Conservation (phyloP, 2,329 filamentous ascomycete species). For the Sporothrix globosa region DNA sequence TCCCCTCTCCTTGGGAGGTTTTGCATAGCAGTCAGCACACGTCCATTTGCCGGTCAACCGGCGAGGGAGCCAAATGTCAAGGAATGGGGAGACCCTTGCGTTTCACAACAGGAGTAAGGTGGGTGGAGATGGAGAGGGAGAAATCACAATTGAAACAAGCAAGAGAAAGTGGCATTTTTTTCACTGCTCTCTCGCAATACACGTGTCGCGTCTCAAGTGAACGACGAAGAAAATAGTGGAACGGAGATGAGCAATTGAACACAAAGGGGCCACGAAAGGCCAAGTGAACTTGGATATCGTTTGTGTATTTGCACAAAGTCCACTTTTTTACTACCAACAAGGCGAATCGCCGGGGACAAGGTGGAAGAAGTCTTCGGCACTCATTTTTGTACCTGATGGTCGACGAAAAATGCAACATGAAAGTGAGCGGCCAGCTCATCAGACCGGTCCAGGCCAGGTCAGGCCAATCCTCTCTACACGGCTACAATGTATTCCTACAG, state of each 20-base stretch:
- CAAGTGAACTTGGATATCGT: neutral
- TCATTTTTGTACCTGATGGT: slow-evolving; percentile 3
- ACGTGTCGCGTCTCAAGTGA: slow-evolving; percentile 20
- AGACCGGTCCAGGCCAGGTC: neutral
- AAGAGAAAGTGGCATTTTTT: neutral
- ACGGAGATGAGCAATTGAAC: neutral
- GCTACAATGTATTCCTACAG: slow-evolving; percentile 4
- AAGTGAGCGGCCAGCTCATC: slow-evolving; percentile 3
- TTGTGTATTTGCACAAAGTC: neutral
- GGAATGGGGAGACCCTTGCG: slow-evolving; percentile 27
- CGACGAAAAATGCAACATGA: slow-evolving; percentile 11
- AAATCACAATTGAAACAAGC: slow-evolving; percentile 23
- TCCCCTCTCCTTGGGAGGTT: neutral
- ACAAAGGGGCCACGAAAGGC: neutral
- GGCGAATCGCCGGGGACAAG: slow-evolving; percentile 13
- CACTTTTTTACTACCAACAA: neutral
- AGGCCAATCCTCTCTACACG: neutral
- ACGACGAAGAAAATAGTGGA: slow-evolving; percentile 14
- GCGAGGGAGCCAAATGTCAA: slow-evolving; percentile 26
- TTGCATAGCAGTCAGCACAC: slow-evolving; percentile 19
- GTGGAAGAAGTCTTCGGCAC: neutral
- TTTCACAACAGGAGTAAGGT: slow-evolving; percentile 22
- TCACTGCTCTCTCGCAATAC: slow-evolving; percentile 18
- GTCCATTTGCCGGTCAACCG: slow-evolving; percentile 23
- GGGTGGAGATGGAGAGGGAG: slow-evolving; percentile 15